Evolutionary conservation across 2,329 filamentous ascomycete species (phyloP), one percentile per base, ranked within the genome.

Genomic region (Monilinia aucupariae): DNA sequence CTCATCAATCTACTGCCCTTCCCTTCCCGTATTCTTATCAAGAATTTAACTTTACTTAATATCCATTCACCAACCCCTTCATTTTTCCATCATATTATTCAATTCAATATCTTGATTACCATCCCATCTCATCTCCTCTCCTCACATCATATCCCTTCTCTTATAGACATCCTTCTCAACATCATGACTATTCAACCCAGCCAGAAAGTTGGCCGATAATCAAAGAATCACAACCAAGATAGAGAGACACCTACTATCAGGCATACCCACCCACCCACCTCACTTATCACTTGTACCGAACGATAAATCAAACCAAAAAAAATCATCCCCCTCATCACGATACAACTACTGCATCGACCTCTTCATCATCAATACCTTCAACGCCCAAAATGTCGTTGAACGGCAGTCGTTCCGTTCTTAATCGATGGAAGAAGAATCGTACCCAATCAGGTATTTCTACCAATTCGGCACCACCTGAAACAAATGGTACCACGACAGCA

Each of bases 351-450:
- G 30, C 56, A 13, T 10, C 32, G 7, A 27, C 32, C 10, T 22
- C 32, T 6, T 22, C 45, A n/a, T 22, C 9, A 20, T 10, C 9
- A 47, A 34, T 30, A 47, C 41, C 54, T 47, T 25, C 41, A 34
- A 17, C 43, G 45, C n/a, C 30, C 56, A 51, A 48, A 2, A 66
- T 66, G 65, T 66, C 65, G 22, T 54, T 65, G 61, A 65, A 51
- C 56, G 63, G 65, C 22, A 25, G 54, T 58, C 54, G 54, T 59
- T 61, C 52, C 63, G 48, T 61, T 37, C 54, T 68, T 25, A 65
- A 67, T 45, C 64, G 66, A 41, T 69, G 66, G 66, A 69, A 65
- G 48, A 67, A 67, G 41, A 68, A 63, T 37, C 63, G 67, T n/a
- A 52, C 61, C 12, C 66, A 65, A 50, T 63, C 67, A 9, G 58